Evolutionary conservation across 352 stramenopile species (phyloP).

Genomic region (Globisporangium orthogonon): DNA sequence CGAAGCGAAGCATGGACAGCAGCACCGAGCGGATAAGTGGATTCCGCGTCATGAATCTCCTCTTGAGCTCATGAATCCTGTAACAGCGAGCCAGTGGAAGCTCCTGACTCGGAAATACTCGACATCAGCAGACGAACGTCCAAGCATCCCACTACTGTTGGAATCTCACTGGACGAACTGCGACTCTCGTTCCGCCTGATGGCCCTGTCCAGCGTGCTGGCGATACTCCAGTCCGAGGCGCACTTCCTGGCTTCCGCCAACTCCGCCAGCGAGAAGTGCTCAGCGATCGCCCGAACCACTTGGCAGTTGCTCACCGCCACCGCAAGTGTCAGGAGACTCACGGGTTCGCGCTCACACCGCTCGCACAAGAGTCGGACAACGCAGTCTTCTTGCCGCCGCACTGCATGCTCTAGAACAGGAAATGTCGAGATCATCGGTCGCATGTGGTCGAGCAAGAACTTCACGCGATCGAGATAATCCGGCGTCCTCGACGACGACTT

Average conservation of each 20-base stretch:
- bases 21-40: too few relatives aligned
- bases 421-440: background rate
- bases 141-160: background rate
- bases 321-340: background rate
- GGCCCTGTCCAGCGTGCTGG: background rate
- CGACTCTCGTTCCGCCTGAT: background rate
- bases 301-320: background rate
- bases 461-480: background rate
- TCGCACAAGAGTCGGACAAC: background rate
- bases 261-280: background rate
- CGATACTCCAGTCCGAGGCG: background rate
- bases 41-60: too few relatives aligned
- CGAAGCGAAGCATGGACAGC: too few relatives aligned
- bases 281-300: background rate
- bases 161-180: too few relatives aligned
- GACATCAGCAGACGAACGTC: background rate
- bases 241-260: background rate
- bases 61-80: too few relatives aligned
- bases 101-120: too few relatives aligned
- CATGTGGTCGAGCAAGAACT: background rate
- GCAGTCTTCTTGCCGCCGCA: background rate
- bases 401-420: background rate
- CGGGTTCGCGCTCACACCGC: background rate
- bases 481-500: background rate
- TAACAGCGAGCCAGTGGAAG: too few relatives aligned